phyloP scores from a whole-genome alignment of 108 stramenopile species.

The Parmales sp. region DNA sequence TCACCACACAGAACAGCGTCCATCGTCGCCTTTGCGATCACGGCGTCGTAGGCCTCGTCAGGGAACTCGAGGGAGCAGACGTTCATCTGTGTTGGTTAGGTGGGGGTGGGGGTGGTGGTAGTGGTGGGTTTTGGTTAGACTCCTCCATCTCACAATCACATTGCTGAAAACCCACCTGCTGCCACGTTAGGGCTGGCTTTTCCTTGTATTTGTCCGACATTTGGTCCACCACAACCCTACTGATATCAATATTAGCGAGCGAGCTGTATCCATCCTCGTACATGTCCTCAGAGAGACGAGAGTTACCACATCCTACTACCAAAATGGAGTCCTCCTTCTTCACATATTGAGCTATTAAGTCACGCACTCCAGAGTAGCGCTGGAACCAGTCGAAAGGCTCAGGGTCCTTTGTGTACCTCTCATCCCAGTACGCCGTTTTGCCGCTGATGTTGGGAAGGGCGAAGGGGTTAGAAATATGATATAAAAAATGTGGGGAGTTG shows the following conservation, averaged over 20 bases:
- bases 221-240: conserved; percentile 46
- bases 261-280: conserved; percentile 39
- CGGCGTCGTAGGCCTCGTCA: conserved; percentile 52
- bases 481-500: too few relatives aligned
- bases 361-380: conserved; percentile 37
- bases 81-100: too few relatives aligned
- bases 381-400: conserved; percentile 72
- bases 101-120: too few relatives aligned
- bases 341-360: conserved; percentile 32
- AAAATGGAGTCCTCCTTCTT: conserved; percentile 50
- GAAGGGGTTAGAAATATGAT: too few relatives aligned
- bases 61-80: conserved; percentile 40
- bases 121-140: too few relatives aligned
- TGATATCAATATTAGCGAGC: conserved; percentile 52
- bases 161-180: too few relatives aligned
- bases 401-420: conserved; percentile 37
- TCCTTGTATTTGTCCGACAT: conserved; percentile 52
- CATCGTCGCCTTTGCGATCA: conserved; percentile 53
- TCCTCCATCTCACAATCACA: too few relatives aligned
- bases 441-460: too few relatives aligned
- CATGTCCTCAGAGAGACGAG: conserved; percentile 32
- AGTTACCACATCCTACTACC: conserved; percentile 49
- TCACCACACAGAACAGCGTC: conserved; percentile 61
- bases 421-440: conserved; percentile 16
- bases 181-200: conserved; percentile 44